phyloP scores from a whole-genome alignment of 345 rosid species.

The Eutrema japonicum region DNA sequence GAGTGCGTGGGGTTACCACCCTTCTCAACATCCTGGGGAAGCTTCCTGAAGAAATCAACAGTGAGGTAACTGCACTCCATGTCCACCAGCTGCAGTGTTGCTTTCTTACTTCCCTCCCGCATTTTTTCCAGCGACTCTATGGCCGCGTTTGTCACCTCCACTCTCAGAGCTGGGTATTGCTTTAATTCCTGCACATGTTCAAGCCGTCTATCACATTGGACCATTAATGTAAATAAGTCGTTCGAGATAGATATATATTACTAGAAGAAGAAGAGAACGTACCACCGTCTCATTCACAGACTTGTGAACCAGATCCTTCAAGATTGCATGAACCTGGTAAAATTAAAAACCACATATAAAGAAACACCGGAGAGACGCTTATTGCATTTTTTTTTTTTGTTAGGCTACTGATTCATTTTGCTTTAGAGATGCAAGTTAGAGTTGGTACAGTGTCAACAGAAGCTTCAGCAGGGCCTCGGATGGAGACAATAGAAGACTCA shows the following conservation, averaged over 20 bases:
- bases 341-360: not conserved
- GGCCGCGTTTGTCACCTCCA: conserved; percentile 90
- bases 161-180: conserved; percentile 97
- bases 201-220: conserved; percentile 18
- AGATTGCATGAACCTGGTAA: conserved; percentile 76
- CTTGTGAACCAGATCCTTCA: conserved; percentile 97
- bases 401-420: conserved; percentile 19
- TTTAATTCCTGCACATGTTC: conserved; percentile 74
- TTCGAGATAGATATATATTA: not conserved
- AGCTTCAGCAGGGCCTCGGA: conserved; percentile 99
- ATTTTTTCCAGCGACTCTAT: conserved; percentile 86
- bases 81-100: conserved; percentile 89
- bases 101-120: conserved; percentile 89
- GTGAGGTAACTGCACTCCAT: conserved; percentile 96
- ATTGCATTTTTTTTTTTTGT: not conserved
- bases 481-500: conserved; percentile 81
- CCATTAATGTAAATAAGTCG: not conserved
- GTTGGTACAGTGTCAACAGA: conserved; percentile 93
- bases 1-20: conserved; percentile 98
- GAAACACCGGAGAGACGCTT: not conserved
- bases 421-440: conserved; percentile 28
- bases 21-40: conserved; percentile 97
- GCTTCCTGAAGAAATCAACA: conserved; percentile 95
- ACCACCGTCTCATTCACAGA: conserved; percentile 85
- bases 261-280: conserved; percentile 43